Conservation (phyloP, 192 early-diverging fungal genomes). For the Thoreauomyces humboldtii region DNA sequence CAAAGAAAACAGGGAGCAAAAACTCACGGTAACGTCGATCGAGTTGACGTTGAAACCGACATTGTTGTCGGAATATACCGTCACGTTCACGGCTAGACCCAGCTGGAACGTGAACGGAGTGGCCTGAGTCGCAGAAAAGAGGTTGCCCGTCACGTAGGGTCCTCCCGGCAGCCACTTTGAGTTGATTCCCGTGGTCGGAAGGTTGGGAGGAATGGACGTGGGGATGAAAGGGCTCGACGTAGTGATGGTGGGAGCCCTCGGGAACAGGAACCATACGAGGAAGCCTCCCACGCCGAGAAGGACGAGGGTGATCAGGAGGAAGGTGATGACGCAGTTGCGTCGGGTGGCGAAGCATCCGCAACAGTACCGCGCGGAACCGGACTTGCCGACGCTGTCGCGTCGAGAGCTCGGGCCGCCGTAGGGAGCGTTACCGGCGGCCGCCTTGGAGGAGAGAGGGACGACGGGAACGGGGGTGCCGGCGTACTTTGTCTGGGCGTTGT, state of each 20-base stretch:
- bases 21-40: conserved; percentile 1
- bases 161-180: conserved; percentile 13
- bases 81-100: conserved; percentile 24
- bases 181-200: not conserved
- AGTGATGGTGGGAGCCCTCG: conserved; percentile 20
- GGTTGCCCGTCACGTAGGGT: not conserved
- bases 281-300: conserved; percentile 25
- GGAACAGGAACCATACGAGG: conserved; percentile 26
- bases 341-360: conserved; percentile 35
- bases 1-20: not conserved
- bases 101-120: conserved; percentile 5
- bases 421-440: too few relatives aligned
- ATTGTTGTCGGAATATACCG: conserved; percentile 35
- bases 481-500: too few relatives aligned
- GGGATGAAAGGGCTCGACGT: conserved; percentile 23
- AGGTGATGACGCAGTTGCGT: conserved; percentile 1
- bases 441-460: too few relatives aligned
- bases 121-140: not conserved
- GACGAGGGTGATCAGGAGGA: conserved; percentile 5
- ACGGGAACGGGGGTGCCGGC: too few relatives aligned
- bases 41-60: conserved; percentile 14
- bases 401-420: too few relatives aligned
- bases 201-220: not conserved
- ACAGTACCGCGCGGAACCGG: conserved; percentile 27
- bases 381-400: too few relatives aligned